Evolutionary conservation across 2,329 filamentous ascomycete species (phyloP).

Genomic region (Fusarium redolens): DNA sequence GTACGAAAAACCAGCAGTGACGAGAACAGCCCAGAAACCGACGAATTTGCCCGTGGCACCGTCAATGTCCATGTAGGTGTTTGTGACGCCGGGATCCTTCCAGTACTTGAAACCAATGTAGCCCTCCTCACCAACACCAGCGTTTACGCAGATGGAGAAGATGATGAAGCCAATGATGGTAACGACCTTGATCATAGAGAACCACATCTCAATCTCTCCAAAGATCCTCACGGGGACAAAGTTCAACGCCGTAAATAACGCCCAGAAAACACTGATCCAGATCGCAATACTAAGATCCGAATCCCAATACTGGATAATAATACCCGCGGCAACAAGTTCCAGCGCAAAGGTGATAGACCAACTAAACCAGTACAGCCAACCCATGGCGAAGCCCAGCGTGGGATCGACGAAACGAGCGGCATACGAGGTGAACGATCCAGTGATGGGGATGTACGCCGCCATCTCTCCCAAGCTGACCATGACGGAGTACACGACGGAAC

Average conservation of each 20-base stretch:
- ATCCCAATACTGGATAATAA: slow-evolving; percentile 83
- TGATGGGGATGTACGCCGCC: slow-evolving; percentile 80
- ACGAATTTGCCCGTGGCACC: slow-evolving; percentile 71
- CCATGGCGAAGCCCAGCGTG: slow-evolving; percentile 80
- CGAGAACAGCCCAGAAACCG: slow-evolving; percentile 75
- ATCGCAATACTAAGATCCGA: slow-evolving; percentile 71
- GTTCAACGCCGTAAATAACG: slow-evolving; percentile 75
- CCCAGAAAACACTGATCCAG: slow-evolving; percentile 80
- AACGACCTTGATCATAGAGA: slow-evolving; percentile 80
- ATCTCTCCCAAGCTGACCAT: slow-evolving; percentile 79
- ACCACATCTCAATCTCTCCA: slow-evolving; percentile 83
- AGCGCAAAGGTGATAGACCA: slow-evolving; percentile 80
- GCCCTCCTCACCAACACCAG: slow-evolving; percentile 75
- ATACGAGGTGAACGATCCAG: slow-evolving; percentile 81
- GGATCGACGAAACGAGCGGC: slow-evolving; percentile 80
- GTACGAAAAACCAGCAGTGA: slow-evolving; percentile 76
- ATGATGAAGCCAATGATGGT: slow-evolving; percentile 81
- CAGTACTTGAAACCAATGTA: slow-evolving; percentile 81
- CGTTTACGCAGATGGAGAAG: slow-evolving; percentile 80
- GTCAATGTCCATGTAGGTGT: slow-evolving; percentile 64
- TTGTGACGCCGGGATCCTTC: slow-evolving; percentile 75
- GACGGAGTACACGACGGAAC: slow-evolving; percentile 78
- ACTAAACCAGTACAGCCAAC: slow-evolving; percentile 86
- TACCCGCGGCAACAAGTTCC: slow-evolving; percentile 76
- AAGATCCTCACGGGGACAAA: slow-evolving; percentile 78